Evolutionary conservation across 805 yeast species (phyloP).

Genomic region (Wickerhamiella nectarea): DNA sequence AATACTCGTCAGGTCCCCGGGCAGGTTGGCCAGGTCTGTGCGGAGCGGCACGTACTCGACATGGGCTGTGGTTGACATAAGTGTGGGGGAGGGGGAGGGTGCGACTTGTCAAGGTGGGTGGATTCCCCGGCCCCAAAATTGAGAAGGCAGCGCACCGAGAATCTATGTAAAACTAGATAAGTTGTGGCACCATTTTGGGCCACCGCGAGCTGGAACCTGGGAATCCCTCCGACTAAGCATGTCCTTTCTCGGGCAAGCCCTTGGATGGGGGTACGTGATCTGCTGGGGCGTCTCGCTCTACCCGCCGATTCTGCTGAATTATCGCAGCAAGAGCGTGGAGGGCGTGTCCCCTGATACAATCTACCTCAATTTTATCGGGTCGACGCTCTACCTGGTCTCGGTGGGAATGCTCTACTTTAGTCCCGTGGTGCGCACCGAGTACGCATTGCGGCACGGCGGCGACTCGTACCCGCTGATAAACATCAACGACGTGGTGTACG

Average conservation of each 20-base stretch:
- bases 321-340: slow-evolving; percentile 25
- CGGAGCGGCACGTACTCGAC: slow-evolving; percentile 29
- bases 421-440: slow-evolving; percentile 25
- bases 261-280: slow-evolving; percentile 22
- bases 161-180: no score
- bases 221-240: background rate
- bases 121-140: no score
- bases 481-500: slow-evolving; percentile 33
- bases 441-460: slow-evolving; percentile 23
- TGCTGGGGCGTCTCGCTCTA: slow-evolving; percentile 29
- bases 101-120: no score
- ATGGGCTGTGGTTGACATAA: slow-evolving; percentile 19
- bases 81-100: slow-evolving; percentile 7
- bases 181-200: no score
- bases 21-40: slow-evolving; percentile 43
- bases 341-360: slow-evolving; percentile 28
- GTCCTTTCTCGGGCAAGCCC: slow-evolving; percentile 9
- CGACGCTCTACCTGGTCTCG: slow-evolving; percentile 24
- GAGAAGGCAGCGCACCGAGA: no score
- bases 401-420: slow-evolving; percentile 24
- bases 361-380: slow-evolving; percentile 27
- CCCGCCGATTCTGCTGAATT: slow-evolving; percentile 27
- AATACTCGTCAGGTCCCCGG: slow-evolving; percentile 33
- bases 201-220: no score
- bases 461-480: slow-evolving; percentile 30